Evolutionary conservation across 1,284 basidiomycete genomes (phyloP).

Genomic region (Cutaneotrichosporon sp.): DNA sequence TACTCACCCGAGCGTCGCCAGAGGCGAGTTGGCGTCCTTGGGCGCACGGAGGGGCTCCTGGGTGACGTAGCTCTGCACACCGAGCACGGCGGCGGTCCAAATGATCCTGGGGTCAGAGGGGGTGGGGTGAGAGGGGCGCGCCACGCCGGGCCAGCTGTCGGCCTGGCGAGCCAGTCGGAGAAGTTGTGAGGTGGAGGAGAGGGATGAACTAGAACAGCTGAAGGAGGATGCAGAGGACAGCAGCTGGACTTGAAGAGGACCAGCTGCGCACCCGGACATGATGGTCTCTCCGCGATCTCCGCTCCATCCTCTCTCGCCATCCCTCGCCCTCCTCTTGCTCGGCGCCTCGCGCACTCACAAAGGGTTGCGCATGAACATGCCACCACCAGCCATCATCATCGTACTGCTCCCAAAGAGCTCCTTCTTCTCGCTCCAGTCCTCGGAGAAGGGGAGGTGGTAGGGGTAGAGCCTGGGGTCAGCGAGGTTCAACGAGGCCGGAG

Average conservation of each 20-base stretch:
- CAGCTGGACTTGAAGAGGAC: too few relatives aligned
- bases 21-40: conserved; percentile 41
- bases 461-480: conserved; percentile 39
- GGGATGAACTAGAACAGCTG: too few relatives aligned
- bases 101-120: conserved; percentile 37
- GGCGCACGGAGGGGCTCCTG: conserved; percentile 38
- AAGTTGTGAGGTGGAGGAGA: too few relatives aligned
- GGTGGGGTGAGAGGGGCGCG: background rate
- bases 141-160: too few relatives aligned
- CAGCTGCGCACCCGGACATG: too few relatives aligned
- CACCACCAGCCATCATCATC: conserved; percentile 50
- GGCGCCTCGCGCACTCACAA: too few relatives aligned
- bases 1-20: conserved; percentile 45
- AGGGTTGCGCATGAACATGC: conserved; percentile 52
- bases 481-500: too few relatives aligned
- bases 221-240: too few relatives aligned
- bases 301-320: too few relatives aligned
- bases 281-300: too few relatives aligned
- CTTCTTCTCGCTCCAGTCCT: conserved; percentile 47
- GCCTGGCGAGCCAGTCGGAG: too few relatives aligned
- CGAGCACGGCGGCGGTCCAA: conserved; percentile 41
- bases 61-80: conserved; percentile 38
- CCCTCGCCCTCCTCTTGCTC: too few relatives aligned
- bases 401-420: conserved; percentile 39
- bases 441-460: conserved; percentile 42